Base-by-base conservation (phyloP, 140 eudicot species). In the Erigeron philadelphicus region DNA sequence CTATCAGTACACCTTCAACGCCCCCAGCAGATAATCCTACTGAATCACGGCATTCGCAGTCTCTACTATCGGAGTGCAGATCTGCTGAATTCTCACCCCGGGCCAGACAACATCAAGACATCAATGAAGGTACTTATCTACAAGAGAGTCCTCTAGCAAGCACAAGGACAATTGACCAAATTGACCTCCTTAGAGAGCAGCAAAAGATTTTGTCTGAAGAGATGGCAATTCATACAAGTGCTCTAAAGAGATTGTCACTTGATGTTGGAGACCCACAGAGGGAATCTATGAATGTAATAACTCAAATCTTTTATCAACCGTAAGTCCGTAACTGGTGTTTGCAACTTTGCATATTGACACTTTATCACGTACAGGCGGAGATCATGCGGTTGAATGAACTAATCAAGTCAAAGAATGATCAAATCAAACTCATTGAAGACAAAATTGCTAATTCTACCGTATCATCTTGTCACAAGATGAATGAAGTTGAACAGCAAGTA, bases 141-240 rank as follows among this genome's bases (percentile, higher is more conserved):
- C 84, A 81, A 71, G 96, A 81, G 75, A 83, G 88, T 64, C 94
- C 95, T 77, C 76, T 89, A 86, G 98, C 89, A 86, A 72, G 89
- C 83, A 62, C 78, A 49, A 82, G 81, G 76, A 77, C 95, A 58
- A 80, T 83, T 57, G 96, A 93, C 76, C 88, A 93, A 83, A 81
- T 93, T 71, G 98, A 93, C 69, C 95, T 89, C 63, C 82, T 89
- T 77, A 83, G 84, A 72, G 96, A 93, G 84, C 98, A 89, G 71
- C 93, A 93, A 59, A 93, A 93, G 87, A 76, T 93, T 68, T 75
- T 93, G 79, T 86, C 92, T 7, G 98, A 89, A 68, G 98, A 92
- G 85, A 86, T 89, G 74, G 98, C 95, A 8, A 84, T 89, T 56
- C 98, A 89, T 66, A 74, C 78, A 79, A 89, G 95, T 81, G 81